phyloP scores from a whole-genome alignment of 1,139 yeast species.

The Yamadazyma sp. region DNA sequence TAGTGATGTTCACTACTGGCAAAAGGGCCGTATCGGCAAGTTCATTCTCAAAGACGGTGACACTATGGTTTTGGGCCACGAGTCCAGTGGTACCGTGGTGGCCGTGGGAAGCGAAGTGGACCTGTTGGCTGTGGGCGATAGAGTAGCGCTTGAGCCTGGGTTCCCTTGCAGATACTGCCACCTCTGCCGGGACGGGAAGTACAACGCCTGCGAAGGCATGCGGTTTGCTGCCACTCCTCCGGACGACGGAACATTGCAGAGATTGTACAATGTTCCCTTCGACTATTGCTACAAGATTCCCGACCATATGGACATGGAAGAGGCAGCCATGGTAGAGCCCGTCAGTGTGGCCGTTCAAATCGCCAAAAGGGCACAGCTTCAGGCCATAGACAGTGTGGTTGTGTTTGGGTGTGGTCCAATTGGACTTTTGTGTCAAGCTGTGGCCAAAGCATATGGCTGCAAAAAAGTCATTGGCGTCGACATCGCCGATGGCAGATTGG shows the following conservation, averaged over 20 bases:
- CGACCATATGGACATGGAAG: constrained; percentile 28
- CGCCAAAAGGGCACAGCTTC: constrained; percentile 26
- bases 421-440: constrained; percentile 29
- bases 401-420: constrained; percentile 37
- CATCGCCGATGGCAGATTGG: constrained; percentile 27
- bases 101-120: constrained; percentile 66
- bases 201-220: constrained; percentile 82
- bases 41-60: constrained; percentile 50
- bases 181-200: constrained; percentile 72
- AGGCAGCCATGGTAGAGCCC: constrained; percentile 35
- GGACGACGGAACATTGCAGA: constrained; percentile 58
- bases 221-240: constrained; percentile 83
- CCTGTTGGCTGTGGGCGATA: constrained; percentile 67
- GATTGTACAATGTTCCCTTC: constrained; percentile 65
- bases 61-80: constrained; percentile 78
- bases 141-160: constrained; percentile 75
- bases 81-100: constrained; percentile 69
- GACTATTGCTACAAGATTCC: constrained; percentile 50
- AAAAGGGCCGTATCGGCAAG: constrained; percentile 76
- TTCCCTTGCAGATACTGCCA: constrained; percentile 75
- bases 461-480: constrained; percentile 30
- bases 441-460: constrained; percentile 31
- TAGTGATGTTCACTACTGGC: constrained; percentile 80
- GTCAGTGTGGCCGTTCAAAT: constrained; percentile 34
- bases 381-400: constrained; percentile 25